Evolutionary conservation across 164 flowering plant species (phyloP).

Genomic region (Amborella trichopoda): DNA sequence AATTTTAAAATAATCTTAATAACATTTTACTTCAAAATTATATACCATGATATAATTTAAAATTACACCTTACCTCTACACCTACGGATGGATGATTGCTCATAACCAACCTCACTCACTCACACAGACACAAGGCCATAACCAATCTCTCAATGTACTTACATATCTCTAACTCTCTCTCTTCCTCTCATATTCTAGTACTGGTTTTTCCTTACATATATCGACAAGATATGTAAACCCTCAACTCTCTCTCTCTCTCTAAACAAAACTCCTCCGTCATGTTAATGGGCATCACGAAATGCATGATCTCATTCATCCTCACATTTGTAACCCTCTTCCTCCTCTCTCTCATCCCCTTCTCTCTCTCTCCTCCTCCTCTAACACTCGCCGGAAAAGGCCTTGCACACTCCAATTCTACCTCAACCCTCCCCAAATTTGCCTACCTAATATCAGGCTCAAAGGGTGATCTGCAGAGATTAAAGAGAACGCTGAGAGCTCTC

Average conservation of each 20-base stretch:
- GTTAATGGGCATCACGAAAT: slow-evolving; percentile 32
- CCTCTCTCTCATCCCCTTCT: slow-evolving; percentile 29
- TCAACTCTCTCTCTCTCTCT: background rate
- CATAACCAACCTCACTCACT: too few species aligned
- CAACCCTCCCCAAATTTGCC: slow-evolving; percentile 58
- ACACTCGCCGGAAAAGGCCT: slow-evolving; percentile 13
- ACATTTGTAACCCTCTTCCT: slow-evolving; percentile 29
- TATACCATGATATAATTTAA: too few species aligned
- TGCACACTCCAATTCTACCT: slow-evolving; percentile 3
- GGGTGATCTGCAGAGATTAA: slow-evolving; percentile 48
- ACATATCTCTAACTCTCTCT: too few species aligned
- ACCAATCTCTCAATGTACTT: too few species aligned
- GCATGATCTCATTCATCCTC: slow-evolving; percentile 32
- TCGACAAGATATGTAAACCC: too few species aligned
- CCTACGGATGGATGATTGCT: too few species aligned
- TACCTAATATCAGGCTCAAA: slow-evolving; percentile 78
- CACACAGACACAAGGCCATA: too few species aligned
- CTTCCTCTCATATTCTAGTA: too few species aligned
- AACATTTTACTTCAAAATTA: too few species aligned
- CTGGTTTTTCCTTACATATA: too few species aligned
- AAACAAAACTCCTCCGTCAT: slow-evolving; percentile 8
- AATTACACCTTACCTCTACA: too few species aligned
- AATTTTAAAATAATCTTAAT: too few species aligned
- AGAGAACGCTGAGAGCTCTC: slow-evolving; percentile 41
- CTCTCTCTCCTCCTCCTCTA: slow-evolving; percentile 16